phyloP scores from a whole-genome alignment of 768 basidiomycete species.

The Termitomyces heimii region DNA sequence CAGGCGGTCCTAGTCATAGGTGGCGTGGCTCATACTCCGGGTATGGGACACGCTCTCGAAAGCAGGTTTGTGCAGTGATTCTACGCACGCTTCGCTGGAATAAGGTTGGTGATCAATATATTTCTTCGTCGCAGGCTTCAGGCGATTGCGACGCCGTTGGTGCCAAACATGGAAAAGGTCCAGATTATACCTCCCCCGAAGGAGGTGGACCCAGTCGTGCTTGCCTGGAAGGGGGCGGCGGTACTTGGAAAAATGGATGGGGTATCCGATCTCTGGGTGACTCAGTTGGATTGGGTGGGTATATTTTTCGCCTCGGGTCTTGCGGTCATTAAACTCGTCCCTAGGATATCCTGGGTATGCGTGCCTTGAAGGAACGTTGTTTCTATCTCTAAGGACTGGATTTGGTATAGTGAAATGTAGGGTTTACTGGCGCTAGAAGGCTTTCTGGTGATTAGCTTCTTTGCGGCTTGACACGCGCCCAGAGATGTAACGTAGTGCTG shows the following conservation, averaged over 20 bases:
- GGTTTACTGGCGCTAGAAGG: constrained; percentile 9
- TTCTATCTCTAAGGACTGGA: constrained; percentile 52
- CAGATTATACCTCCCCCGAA: constrained; percentile 93
- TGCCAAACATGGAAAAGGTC: constrained; percentile 81
- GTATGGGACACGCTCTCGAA: constrained; percentile 81
- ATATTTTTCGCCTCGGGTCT: constrained; percentile 3
- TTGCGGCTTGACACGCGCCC: constrained; percentile 1
- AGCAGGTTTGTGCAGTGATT: constrained; percentile 56
- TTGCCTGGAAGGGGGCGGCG: constrained; percentile 93
- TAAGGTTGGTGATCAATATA: neutral
- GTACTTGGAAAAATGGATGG: constrained; percentile 92
- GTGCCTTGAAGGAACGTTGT: constrained; percentile 76
- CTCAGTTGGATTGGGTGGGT: constrained; percentile 80
- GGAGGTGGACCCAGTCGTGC: constrained; percentile 83
- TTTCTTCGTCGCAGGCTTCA: constrained; percentile 45
- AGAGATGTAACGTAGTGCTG: constrained; percentile 3
- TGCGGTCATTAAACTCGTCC: constrained; percentile 2
- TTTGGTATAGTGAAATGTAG: neutral
- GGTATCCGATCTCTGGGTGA: constrained; percentile 85
- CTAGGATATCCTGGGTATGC: constrained; percentile 75
- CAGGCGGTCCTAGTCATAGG: constrained; percentile 86
- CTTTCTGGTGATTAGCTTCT: constrained; percentile 2
- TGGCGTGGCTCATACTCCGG: constrained; percentile 74
- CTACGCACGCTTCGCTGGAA: neutral
- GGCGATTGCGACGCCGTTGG: constrained; percentile 79